phyloP scores from a whole-genome alignment of 768 basidiomycete species.

The Baorangia bicolor region DNA sequence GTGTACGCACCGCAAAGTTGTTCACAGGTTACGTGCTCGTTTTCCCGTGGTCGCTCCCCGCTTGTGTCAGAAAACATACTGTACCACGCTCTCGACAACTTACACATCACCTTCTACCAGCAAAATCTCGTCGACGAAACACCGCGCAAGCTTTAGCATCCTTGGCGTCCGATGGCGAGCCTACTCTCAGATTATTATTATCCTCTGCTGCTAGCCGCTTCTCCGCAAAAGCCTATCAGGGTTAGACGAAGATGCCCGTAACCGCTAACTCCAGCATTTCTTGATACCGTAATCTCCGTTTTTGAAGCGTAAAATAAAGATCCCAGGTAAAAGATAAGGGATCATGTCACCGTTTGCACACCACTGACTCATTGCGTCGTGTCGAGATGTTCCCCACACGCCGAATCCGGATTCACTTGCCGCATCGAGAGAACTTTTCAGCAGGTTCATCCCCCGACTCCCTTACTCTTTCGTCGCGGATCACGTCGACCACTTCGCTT shows the following conservation, averaged over 20 bases:
- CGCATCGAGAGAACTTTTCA: slow-evolving; percentile 1
- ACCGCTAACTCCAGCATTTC: slow-evolving; percentile 30
- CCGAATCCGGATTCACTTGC: slow-evolving; percentile 11
- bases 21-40: slow-evolving; percentile 22
- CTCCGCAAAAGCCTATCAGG: slow-evolving; percentile 38
- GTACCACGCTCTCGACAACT: not conserved
- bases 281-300: slow-evolving; percentile 37
- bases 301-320: slow-evolving; percentile 16
- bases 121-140: not conserved
- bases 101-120: not conserved
- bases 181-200: slow-evolving; percentile 18
- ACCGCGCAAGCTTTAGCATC: not conserved
- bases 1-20: not conserved
- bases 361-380: slow-evolving; percentile 1
- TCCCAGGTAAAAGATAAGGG: slow-evolving; percentile 11
- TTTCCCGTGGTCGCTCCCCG: slow-evolving; percentile 14
- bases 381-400: slow-evolving; percentile 10
- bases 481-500: slow-evolving; percentile 10
- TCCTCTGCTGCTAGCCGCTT: slow-evolving; percentile 13
- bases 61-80: not conserved
- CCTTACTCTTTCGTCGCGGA: not conserved
- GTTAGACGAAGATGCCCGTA: slow-evolving; percentile 18
- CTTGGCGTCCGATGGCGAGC: not conserved
- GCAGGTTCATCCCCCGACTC: slow-evolving; percentile 4
- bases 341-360: slow-evolving; percentile 11